Conservation (phyloP, 2,329 filamentous ascomycete genomes). For the Nothophoma quercina region DNA sequence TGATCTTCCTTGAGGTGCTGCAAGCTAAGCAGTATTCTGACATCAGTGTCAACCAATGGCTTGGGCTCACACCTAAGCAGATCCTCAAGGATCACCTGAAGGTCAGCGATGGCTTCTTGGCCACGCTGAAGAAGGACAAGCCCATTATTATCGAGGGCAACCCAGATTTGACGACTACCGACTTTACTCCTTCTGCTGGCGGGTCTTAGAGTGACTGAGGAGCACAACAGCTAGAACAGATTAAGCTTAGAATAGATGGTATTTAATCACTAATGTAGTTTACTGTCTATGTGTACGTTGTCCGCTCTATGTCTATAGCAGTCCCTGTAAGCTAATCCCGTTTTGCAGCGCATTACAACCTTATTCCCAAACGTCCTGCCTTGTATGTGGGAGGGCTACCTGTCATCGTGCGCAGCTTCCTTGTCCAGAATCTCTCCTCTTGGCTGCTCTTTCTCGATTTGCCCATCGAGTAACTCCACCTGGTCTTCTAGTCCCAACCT, state of each 20-base stretch:
- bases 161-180: conserved; percentile 46
- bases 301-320: too few relatives aligned
- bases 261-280: too few relatives aligned
- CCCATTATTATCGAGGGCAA: conserved; percentile 51
- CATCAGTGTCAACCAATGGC: conserved; percentile 65
- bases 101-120: conserved; percentile 33
- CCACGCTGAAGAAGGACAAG: conserved; percentile 49
- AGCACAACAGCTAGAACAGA: too few relatives aligned
- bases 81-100: conserved; percentile 46
- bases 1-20: conserved; percentile 68
- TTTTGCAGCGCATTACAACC: too few relatives aligned
- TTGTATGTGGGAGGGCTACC: too few relatives aligned
- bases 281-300: too few relatives aligned
- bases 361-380: too few relatives aligned
- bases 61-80: conserved; percentile 58
- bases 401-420: not conserved
- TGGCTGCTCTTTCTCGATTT: not conserved
- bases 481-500: not conserved
- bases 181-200: conserved; percentile 36
- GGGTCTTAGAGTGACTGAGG: not conserved
- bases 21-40: conserved; percentile 62
- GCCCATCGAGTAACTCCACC: not conserved
- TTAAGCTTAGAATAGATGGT: too few relatives aligned
- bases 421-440: not conserved
- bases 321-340: too few relatives aligned